phyloP scores from a whole-genome alignment of 2,329 filamentous ascomycete genomes.

The Monilinia vaccinii-corymbosi region DNA sequence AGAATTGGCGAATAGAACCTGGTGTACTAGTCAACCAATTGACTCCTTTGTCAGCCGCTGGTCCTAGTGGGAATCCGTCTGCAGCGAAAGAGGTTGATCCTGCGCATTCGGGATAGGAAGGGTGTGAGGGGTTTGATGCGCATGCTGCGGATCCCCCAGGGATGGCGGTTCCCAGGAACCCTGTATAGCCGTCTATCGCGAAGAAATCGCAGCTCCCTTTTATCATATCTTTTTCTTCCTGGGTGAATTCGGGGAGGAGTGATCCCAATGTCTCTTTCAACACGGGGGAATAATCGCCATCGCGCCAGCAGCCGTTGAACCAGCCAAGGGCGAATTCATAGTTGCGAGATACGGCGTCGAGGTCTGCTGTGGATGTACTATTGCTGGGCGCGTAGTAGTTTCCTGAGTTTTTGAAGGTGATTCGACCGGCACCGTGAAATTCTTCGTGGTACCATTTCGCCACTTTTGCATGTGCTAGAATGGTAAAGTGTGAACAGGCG shows the following conservation, averaged over 20 bases:
- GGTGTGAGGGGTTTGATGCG: slow-evolving; percentile 23
- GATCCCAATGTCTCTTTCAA: slow-evolving; percentile 37
- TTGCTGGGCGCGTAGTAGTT: slow-evolving; percentile 41
- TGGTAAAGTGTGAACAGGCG: slow-evolving; percentile 36
- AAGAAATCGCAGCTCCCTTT: slow-evolving; percentile 47
- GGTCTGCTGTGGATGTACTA: slow-evolving; percentile 27
- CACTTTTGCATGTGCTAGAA: slow-evolving; percentile 41
- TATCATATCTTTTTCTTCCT: slow-evolving; percentile 40
- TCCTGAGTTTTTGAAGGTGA: slow-evolving; percentile 37
- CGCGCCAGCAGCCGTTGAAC: slow-evolving; percentile 39
- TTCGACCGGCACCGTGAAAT: slow-evolving; percentile 40
- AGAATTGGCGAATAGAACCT: slow-evolving; percentile 32
- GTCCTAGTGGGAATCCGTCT: slow-evolving; percentile 37
- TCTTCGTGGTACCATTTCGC: slow-evolving; percentile 47
- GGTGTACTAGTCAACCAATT: slow-evolving; percentile 36
- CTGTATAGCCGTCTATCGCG: slow-evolving; percentile 49
- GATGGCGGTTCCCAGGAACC: slow-evolving; percentile 28
- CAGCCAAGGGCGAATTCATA: slow-evolving; percentile 40
- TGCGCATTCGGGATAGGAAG: slow-evolving; percentile 23
- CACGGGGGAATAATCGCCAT: slow-evolving; percentile 40
- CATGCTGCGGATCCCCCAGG: slow-evolving; percentile 32
- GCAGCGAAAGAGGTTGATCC: slow-evolving; percentile 28
- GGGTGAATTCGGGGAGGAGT: slow-evolving; percentile 37
- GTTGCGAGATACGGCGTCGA: slow-evolving; percentile 25
- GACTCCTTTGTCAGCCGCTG: slow-evolving; percentile 34